Conservation (phyloP, 192 early-diverging fungal species). For the Backusella luteola region DNA sequence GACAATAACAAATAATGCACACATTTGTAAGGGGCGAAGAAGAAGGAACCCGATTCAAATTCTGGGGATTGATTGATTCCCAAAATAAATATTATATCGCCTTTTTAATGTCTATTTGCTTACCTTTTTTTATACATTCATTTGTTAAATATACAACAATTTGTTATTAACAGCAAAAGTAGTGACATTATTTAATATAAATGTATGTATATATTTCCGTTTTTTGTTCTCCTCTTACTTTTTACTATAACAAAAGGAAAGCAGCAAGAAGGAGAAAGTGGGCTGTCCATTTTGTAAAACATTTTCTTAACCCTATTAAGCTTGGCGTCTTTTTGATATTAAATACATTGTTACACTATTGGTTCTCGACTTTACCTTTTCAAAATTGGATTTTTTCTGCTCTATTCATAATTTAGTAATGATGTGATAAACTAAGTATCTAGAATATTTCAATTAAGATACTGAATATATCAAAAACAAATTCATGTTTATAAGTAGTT, state of each 20-base stretch:
- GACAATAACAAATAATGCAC: slow-evolving; percentile 8
- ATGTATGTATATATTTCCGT: no score
- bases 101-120: neutral
- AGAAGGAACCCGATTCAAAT: neutral
- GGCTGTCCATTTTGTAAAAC: slow-evolving; percentile 1
- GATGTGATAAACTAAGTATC: neutral
- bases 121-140: neutral
- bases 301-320: neutral
- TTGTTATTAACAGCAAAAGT: neutral
- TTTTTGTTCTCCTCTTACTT: neutral
- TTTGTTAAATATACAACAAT: neutral
- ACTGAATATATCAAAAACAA: neutral
- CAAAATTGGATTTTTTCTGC: neutral
- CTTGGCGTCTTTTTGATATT: neutral
- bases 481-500: neutral
- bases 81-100: neutral
- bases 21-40: neutral
- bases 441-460: neutral
- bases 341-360: neutral
- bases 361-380: neutral
- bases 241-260: neutral
- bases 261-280: neutral
- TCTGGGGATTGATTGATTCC: neutral
- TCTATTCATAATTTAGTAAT: neutral
- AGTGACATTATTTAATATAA: neutral